A percentile compares a stretch with the other conserved stretches of the same genome.
These are phyloP conservation scores for Pyronema omphalodes DNA, from an alignment of 495 filamentous ascomycete genomes.

Conservation along the genomic window DNA sequence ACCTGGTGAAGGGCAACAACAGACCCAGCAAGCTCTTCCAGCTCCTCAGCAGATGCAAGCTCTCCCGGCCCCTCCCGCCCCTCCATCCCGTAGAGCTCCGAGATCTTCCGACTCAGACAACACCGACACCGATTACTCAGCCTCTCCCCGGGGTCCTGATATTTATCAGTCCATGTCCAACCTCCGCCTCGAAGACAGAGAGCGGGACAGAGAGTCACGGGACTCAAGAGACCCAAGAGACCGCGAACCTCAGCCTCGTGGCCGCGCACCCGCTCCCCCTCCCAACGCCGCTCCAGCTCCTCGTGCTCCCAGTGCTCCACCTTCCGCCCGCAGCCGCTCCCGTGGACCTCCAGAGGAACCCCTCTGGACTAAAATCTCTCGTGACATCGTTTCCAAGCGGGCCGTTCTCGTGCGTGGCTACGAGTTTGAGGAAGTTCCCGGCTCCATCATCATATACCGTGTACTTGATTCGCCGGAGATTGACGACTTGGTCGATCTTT, in stretches of 20 bases:
- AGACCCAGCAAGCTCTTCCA: slow-evolving; percentile 13
- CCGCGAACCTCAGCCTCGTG: background rate
- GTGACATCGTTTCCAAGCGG: slow-evolving; percentile 21
- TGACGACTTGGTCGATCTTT: slow-evolving; percentile 20
- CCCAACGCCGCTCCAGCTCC: slow-evolving; percentile 3
- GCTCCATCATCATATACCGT: slow-evolving; percentile 20
- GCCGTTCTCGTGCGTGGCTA: slow-evolving; percentile 18
- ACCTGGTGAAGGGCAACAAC: slow-evolving; percentile 4
- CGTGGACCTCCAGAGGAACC: slow-evolving; percentile 7
- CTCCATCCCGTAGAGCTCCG: background rate
- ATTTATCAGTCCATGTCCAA: background rate
- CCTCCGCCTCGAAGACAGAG: background rate
- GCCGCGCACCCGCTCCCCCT: slow-evolving; percentile 4
- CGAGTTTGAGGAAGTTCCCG: slow-evolving; percentile 18
- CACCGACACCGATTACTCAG: background rate
- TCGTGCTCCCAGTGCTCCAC: slow-evolving; percentile 10
- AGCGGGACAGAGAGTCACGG: background rate
- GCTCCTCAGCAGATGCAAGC: slow-evolving; percentile 7
- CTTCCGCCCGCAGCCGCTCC: slow-evolving; percentile 3
- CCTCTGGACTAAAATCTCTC: slow-evolving; percentile 23
- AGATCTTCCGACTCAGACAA: too few relatives aligned
- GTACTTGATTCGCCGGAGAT: slow-evolving; percentile 17
- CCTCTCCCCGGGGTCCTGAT: background rate
- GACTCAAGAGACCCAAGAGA: background rate
- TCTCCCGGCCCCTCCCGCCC: background rate